A percentile compares a stretch with the other conserved stretches of the same genome.
Evolutionary conservation across 805 yeast species (phyloP).

Genomic region (Myxozyma udenii): DNA sequence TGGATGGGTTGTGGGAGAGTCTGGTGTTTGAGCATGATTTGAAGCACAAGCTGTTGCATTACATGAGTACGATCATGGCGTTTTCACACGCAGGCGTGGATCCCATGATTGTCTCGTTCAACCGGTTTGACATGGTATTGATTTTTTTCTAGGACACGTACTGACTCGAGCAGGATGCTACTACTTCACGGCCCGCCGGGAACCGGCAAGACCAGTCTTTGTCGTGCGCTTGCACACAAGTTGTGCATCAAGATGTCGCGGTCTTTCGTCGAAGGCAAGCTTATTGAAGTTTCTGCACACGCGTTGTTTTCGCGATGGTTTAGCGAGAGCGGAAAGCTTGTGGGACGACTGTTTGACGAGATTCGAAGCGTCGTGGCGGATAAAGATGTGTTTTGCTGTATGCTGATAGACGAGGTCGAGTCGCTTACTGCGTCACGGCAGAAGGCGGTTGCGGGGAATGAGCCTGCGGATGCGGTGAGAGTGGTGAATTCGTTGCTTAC

Average conservation of each 20-base stretch:
- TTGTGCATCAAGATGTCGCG: slow-evolving; percentile 36
- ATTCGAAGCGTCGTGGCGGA: slow-evolving; percentile 35
- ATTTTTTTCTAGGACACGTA: not conserved
- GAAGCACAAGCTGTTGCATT: slow-evolving; percentile 38
- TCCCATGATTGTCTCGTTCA: slow-evolving; percentile 19
- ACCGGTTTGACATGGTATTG: slow-evolving; percentile 10
- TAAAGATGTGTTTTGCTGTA: slow-evolving; percentile 35
- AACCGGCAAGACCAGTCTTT: slow-evolving; percentile 47
- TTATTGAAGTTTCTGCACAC: slow-evolving; percentile 47
- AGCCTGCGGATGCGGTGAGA: slow-evolving; percentile 45
- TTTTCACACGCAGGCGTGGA: slow-evolving; percentile 29
- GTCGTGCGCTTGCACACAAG: slow-evolving; percentile 45
- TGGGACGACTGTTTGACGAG: slow-evolving; percentile 41
- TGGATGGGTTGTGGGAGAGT: slow-evolving; percentile 41
- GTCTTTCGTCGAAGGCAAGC: slow-evolving; percentile 32
- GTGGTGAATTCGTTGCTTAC: slow-evolving; percentile 47
- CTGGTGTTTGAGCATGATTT: slow-evolving; percentile 38
- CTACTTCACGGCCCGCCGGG: slow-evolving; percentile 49
- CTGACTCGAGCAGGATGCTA: slow-evolving; percentile 22
- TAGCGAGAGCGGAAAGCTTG: slow-evolving; percentile 47
- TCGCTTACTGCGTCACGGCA: slow-evolving; percentile 45
- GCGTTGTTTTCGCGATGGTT: slow-evolving; percentile 47
- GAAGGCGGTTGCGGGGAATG: slow-evolving; percentile 40
- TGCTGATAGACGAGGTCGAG: slow-evolving; percentile 50
- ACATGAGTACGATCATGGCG: slow-evolving; percentile 39